Conservation (phyloP, 169 alveolate species). For the Besnoitia besnoiti region DNA sequence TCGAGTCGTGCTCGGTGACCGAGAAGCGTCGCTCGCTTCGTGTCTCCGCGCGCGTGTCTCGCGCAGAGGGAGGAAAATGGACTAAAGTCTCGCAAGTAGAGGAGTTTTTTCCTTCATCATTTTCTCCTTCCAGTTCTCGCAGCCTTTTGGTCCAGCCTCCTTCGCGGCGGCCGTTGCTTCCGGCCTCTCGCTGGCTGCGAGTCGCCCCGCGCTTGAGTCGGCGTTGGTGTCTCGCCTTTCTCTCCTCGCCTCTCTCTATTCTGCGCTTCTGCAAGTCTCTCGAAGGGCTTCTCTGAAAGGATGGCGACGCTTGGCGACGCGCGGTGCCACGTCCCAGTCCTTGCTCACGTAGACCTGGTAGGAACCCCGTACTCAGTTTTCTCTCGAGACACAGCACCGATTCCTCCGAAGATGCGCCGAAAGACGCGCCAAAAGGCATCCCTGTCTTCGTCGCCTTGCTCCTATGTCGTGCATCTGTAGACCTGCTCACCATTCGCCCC, state of each 20-base stretch:
- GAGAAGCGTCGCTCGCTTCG: no score
- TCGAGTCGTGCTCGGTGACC: no score
- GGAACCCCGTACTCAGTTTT: no score
- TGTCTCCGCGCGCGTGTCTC: no score
- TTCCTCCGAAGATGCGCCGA: no score
- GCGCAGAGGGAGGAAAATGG: no score
- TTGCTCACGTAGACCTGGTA: conserved; percentile 34
- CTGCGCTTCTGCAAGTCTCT: not conserved
- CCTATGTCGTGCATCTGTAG: no score
- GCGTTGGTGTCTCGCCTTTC: not conserved
- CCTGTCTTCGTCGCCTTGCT: no score
- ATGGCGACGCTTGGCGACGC: not conserved
- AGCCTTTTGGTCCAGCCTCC: not conserved
- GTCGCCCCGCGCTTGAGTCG: not conserved
- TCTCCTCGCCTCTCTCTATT: not conserved
- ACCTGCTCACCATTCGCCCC: no score
- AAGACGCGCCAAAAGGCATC: no score
- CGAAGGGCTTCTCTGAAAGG: not conserved
- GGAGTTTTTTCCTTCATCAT: not conserved
- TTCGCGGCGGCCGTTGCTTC: not conserved
- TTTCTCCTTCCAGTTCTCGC: not conserved
- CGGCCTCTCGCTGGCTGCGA: not conserved
- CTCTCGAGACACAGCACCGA: no score
- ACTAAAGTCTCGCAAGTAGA: no score
- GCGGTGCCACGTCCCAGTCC: not conserved